phyloP scores from a whole-genome alignment of 2,329 filamentous ascomycete species.

The Epichloe bromicola region DNA sequence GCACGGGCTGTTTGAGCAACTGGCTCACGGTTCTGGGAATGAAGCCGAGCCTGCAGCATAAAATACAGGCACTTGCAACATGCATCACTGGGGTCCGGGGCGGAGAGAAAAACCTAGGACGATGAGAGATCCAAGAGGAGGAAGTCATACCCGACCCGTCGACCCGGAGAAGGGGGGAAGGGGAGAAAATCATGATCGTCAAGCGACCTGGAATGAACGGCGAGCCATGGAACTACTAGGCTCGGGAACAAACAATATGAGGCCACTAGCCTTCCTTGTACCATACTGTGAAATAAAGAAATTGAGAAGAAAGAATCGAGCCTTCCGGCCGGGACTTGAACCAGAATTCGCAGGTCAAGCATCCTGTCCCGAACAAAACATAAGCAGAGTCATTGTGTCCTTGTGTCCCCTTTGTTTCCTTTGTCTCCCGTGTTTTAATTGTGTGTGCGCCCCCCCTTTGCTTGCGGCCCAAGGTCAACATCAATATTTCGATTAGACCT shows the following conservation, averaged over 20 bases:
- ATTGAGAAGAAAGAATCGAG: neutral
- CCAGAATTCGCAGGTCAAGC: neutral
- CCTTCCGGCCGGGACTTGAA: neutral
- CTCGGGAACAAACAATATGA: neutral
- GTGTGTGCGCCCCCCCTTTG: neutral
- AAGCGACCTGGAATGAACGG: neutral
- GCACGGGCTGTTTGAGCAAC: conserved; percentile 29
- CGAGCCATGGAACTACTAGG: neutral
- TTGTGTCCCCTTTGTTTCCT: neutral
- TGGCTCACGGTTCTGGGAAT: conserved; percentile 4
- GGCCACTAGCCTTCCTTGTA: conserved; percentile 1
- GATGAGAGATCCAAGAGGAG: neutral
- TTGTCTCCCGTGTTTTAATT: neutral
- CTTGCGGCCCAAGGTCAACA: neutral
- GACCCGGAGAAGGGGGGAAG: neutral
- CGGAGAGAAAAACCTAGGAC: neutral
- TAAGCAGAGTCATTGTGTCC: neutral
- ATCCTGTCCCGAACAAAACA: neutral
- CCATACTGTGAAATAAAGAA: neutral
- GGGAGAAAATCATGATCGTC: neutral
- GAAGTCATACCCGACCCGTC: neutral
- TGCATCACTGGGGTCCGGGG: neutral
- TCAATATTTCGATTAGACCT: conserved; percentile 27
- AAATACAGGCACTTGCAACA: neutral
- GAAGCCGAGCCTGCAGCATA: conserved; percentile 3